A percentile compares a stretch with the other conserved stretches of the same genome.
Evolutionary conservation across 805 yeast species (phyloP).

Genomic region (Jamesozyma gamospora): DNA sequence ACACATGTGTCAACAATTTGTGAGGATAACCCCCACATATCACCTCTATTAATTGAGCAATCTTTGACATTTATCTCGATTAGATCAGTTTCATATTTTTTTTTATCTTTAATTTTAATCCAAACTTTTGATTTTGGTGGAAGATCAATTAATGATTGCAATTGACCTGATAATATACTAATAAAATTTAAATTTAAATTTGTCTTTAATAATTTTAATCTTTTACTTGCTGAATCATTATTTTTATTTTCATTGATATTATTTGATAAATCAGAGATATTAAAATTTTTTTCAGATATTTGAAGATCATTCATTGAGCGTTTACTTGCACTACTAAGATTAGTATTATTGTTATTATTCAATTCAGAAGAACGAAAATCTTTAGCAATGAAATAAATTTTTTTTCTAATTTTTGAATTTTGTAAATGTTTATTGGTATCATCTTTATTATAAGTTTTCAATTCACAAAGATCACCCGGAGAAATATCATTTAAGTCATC

Average conservation of each 20-base stretch:
- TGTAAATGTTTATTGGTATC: background rate
- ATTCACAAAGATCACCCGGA: slow-evolving; percentile 71
- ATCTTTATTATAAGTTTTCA: slow-evolving; percentile 35
- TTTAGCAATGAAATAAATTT: slow-evolving; percentile 37
- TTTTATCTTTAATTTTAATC: slow-evolving; percentile 38
- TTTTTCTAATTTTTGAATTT: slow-evolving; percentile 20
- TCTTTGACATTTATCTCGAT: slow-evolving; percentile 78
- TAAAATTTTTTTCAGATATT: background rate
- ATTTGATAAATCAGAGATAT: background rate
- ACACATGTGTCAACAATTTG: slow-evolving; percentile 53
- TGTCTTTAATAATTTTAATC: slow-evolving; percentile 5
- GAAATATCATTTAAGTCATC: slow-evolving; percentile 48
- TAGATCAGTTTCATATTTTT: slow-evolving; percentile 61
- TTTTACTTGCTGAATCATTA: background rate
- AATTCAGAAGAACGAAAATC: slow-evolving; percentile 10
- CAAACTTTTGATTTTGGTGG: slow-evolving; percentile 59
- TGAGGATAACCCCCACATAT: slow-evolving; percentile 80
- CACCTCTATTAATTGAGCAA: slow-evolving; percentile 73
- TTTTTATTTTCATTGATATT: background rate
- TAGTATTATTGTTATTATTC: slow-evolving; percentile 9
- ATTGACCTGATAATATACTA: slow-evolving; percentile 51
- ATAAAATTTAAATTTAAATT: slow-evolving; percentile 26
- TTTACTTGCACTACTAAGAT: slow-evolving; percentile 6
- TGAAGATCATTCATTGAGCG: background rate
- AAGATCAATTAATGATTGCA: slow-evolving; percentile 52